These are phyloP conservation scores for Bidens hawaiensis DNA, from an alignment of 140 eudicot genomes.

Conservation along the genomic window DNA sequence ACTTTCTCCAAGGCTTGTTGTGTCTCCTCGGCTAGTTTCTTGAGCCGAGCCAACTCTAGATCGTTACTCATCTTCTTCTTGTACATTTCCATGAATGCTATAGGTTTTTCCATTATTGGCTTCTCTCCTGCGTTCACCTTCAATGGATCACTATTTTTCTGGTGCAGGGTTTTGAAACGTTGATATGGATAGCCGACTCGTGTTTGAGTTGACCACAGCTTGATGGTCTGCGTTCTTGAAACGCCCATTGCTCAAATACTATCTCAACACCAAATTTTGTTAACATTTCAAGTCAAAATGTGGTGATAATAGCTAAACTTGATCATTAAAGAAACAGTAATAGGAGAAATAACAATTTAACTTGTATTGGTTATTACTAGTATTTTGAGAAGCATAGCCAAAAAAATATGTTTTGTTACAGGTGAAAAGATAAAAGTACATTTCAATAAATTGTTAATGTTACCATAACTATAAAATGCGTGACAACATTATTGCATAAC, in stretches of 20 bases:
- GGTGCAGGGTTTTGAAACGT: conserved; percentile 94
- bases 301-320: background rate
- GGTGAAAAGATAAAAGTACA: background rate
- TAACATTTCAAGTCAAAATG: background rate
- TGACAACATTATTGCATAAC: background rate
- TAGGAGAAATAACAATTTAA: no score
- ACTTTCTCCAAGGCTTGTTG: conserved; percentile 26
- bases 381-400: no score
- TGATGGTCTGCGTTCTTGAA: conserved; percentile 95
- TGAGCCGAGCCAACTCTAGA: conserved; percentile 59
- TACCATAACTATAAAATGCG: background rate
- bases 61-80: conserved; percentile 74
- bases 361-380: no score
- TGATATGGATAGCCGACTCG: conserved; percentile 74
- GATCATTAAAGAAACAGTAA: background rate
- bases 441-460: background rate
- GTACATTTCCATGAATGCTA: conserved; percentile 80
- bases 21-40: conserved; percentile 59
- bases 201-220: conserved; percentile 87
- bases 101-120: conserved; percentile 55
- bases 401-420: background rate
- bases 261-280: background rate
- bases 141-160: conserved; percentile 60
- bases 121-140: conserved; percentile 72
- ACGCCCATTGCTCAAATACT: conserved; percentile 91